Percentiles rank a stretch among this genome's conserved stretches.
Evolutionary conservation across 148 eudicot genomes (phyloP).

Genomic region (Silene conica): DNA sequence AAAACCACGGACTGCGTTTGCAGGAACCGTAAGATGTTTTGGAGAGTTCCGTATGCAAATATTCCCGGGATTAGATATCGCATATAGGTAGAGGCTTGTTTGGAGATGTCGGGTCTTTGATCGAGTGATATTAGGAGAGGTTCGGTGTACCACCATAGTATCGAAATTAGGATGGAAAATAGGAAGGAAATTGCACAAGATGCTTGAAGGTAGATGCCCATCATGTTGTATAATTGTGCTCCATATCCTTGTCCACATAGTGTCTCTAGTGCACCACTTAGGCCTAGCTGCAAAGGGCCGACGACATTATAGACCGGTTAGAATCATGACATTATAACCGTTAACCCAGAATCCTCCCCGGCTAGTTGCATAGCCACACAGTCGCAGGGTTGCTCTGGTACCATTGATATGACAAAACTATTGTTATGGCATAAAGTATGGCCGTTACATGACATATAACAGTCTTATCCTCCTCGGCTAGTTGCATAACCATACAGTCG

Average conservation of each 20-base stretch:
- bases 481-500: no score
- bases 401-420: no score
- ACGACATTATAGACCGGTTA: no score
- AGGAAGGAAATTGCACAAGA: conserved; percentile 61
- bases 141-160: conserved; percentile 71
- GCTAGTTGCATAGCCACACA: no score
- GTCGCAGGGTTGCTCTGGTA: no score
- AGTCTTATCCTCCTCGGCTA: no score
- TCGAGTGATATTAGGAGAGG: conserved; percentile 48
- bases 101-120: conserved; percentile 56
- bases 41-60: conserved; percentile 53
- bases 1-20: conserved; percentile 64
- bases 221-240: conserved; percentile 48
- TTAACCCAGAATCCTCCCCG: no score
- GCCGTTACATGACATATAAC: no score
- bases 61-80: conserved; percentile 59
- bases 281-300: conserved; percentile 19
- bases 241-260: conserved; percentile 92
- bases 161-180: conserved; percentile 48
- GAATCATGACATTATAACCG: no score
- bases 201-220: conserved; percentile 82
- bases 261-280: conserved; percentile 87
- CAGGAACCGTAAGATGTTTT: conserved; percentile 71
- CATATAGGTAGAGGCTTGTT: conserved; percentile 53
- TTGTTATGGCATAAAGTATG: no score